These are phyloP conservation scores for Paecilomyces fulvus DNA, from an alignment of 2,329 filamentous ascomycete genomes.

Conservation along the genomic window DNA sequence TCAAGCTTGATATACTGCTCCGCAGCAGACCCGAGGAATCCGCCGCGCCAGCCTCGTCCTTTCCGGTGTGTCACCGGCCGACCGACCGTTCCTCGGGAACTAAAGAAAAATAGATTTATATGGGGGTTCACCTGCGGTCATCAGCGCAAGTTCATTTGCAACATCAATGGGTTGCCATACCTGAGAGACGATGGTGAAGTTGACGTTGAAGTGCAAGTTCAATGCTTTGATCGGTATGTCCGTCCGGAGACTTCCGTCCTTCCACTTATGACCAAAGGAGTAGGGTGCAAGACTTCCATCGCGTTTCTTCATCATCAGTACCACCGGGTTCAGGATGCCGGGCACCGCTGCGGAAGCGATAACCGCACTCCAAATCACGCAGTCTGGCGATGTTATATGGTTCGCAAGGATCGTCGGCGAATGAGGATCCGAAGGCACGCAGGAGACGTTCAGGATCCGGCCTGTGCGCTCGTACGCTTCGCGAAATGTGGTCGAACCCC, in stretches of 20 bases:
- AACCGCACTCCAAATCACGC: constrained; percentile 96
- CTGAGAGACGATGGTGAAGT: constrained; percentile 79
- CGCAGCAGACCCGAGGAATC: constrained; percentile 82
- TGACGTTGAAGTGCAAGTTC: constrained; percentile 96
- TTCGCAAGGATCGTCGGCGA: constrained; percentile 88
- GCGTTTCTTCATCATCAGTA: constrained; percentile 78
- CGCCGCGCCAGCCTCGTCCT: constrained; percentile 90
- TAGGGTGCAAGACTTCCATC: constrained; percentile 76
- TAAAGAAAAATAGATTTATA: constrained; percentile 98
- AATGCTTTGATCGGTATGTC: constrained; percentile 92
- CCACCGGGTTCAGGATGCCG: constrained; percentile 88
- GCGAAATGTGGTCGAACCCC: constrained; percentile 84
- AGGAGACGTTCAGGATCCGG: constrained; percentile 89
- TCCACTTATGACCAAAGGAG: constrained; percentile 98
- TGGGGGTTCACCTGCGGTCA: constrained; percentile 75
- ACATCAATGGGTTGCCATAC: constrained; percentile 12
- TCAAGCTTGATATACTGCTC: constrained; percentile 97
- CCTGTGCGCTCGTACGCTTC: constrained; percentile 93
- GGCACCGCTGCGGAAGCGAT: constrained; percentile 91
- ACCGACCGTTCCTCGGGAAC: constrained; percentile 81
- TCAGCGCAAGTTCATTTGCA: constrained; percentile 18
- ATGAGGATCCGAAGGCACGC: constrained; percentile 91
- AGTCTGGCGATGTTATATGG: constrained; percentile 90
- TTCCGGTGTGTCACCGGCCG: constrained; percentile 88
- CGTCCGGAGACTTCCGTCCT: constrained; percentile 87